Percentiles rank a stretch among this genome's conserved stretches.
These are phyloP conservation scores for Leptographium flavum DNA, from an alignment of 2,329 filamentous ascomycete genomes.

Conservation along the genomic window DNA sequence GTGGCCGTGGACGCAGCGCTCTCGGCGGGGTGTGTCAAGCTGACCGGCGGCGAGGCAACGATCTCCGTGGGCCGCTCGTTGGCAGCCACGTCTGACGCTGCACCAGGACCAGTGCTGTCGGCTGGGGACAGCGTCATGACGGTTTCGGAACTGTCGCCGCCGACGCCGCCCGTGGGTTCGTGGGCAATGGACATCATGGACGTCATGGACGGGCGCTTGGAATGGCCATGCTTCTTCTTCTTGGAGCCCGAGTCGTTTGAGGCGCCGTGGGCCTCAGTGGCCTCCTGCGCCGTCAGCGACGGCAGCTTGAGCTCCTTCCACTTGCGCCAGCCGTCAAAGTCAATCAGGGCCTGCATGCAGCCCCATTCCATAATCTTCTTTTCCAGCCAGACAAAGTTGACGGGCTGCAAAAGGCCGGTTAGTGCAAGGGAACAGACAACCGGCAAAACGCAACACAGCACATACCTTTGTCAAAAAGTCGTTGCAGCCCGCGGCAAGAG, in stretches of 20 bases:
- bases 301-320: constrained; percentile 68
- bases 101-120: not conserved
- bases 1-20: not conserved
- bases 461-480: constrained; percentile 93
- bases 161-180: not conserved
- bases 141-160: constrained; percentile 2
- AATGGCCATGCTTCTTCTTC: constrained; percentile 4
- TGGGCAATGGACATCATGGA: not conserved
- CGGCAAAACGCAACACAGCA: not conserved
- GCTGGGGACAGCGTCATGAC: not conserved
- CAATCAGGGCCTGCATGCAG: constrained; percentile 97
- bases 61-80: not conserved
- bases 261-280: not conserved
- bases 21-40: not conserved
- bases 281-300: not conserved
- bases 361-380: constrained; percentile 99
- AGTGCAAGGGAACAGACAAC: not conserved
- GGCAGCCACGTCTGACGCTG: not conserved
- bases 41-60: not conserved
- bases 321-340: constrained; percentile 94
- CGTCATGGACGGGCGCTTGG: constrained; percentile 1
- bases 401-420: constrained; percentile 45
- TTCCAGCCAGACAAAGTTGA: constrained; percentile 95
- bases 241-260: constrained; percentile 15
- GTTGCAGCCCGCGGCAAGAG: constrained; percentile 88